Conservation (phyloP, 768 basidiomycete species). For the Pholiota conissans region DNA sequence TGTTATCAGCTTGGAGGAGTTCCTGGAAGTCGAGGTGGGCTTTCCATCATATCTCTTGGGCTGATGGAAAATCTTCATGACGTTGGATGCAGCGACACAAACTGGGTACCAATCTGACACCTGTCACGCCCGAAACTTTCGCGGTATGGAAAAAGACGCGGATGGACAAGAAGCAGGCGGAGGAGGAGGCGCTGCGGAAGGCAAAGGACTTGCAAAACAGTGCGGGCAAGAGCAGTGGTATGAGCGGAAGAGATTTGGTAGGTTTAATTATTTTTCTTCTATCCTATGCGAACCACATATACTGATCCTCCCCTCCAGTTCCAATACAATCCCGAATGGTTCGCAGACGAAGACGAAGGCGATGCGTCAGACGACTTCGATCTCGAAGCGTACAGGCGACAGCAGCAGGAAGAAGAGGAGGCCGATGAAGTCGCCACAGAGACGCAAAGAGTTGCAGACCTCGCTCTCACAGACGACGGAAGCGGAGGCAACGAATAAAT, state of each 20-base stretch:
- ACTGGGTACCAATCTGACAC: slow-evolving; percentile 86
- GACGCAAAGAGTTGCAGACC: slow-evolving; percentile 47
- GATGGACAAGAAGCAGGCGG: slow-evolving; percentile 93
- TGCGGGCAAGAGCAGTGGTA: slow-evolving; percentile 89
- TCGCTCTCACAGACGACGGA: slow-evolving; percentile 32
- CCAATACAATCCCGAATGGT: slow-evolving; percentile 96
- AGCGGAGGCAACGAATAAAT: neutral
- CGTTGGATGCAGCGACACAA: slow-evolving; percentile 85
- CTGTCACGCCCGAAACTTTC: slow-evolving; percentile 90
- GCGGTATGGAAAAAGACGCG: slow-evolving; percentile 94
- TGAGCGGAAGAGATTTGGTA: slow-evolving; percentile 95
- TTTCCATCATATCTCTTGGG: neutral
- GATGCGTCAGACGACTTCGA: slow-evolving; percentile 58
- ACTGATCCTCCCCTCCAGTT: too few species aligned
- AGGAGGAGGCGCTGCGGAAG: slow-evolving; percentile 76
- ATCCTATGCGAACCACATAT: too few species aligned
- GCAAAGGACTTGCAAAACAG: slow-evolving; percentile 79
- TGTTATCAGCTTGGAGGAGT: slow-evolving; percentile 91
- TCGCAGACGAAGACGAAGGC: slow-evolving; percentile 71
- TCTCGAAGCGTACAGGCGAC: slow-evolving; percentile 56
- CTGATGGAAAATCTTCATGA: neutral
- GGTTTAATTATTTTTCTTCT: slow-evolving; percentile 23
- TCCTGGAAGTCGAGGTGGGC: slow-evolving; percentile 92
- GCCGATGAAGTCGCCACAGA: slow-evolving; percentile 58
- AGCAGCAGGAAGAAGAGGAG: slow-evolving; percentile 64